These are phyloP conservation scores for Aureobasidium sp. DNA, from an alignment of 2,329 filamentous ascomycete species.

Conservation along the genomic window DNA sequence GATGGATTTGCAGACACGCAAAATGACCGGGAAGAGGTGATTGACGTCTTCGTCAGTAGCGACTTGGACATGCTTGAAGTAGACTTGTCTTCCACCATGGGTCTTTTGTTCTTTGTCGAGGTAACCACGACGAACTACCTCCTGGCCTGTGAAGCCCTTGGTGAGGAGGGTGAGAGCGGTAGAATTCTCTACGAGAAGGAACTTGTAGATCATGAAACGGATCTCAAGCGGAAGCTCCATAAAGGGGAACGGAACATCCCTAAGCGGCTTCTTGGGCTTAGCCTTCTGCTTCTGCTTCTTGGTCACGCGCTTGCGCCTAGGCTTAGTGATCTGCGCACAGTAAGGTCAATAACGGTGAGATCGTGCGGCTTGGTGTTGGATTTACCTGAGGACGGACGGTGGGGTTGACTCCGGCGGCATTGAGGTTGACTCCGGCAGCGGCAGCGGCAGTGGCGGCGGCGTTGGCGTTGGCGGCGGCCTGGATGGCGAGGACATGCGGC, in stretches of 20 bases:
- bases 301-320: neutral
- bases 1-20: neutral
- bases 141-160: neutral
- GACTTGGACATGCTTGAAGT: neutral
- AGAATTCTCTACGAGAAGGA: neutral
- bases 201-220: slow-evolving; percentile 1
- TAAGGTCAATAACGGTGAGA: neutral
- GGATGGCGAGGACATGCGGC: neutral
- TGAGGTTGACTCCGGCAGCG: neutral
- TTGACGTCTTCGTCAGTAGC: neutral
- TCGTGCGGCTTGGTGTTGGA: neutral
- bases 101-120: neutral
- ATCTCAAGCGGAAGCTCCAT: neutral
- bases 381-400: neutral
- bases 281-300: neutral
- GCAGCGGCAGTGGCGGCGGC: too few species aligned
- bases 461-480: neutral
- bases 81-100: neutral
- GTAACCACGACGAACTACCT: neutral
- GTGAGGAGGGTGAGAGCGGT: neutral
- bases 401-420: neutral
- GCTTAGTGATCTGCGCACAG: neutral
- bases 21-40: neutral
- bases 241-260: neutral
- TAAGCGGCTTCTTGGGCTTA: neutral